These are phyloP conservation scores for Kluyveromyces dobzhanskii DNA, from an alignment of 805 yeast species.

Conservation along the genomic window DNA sequence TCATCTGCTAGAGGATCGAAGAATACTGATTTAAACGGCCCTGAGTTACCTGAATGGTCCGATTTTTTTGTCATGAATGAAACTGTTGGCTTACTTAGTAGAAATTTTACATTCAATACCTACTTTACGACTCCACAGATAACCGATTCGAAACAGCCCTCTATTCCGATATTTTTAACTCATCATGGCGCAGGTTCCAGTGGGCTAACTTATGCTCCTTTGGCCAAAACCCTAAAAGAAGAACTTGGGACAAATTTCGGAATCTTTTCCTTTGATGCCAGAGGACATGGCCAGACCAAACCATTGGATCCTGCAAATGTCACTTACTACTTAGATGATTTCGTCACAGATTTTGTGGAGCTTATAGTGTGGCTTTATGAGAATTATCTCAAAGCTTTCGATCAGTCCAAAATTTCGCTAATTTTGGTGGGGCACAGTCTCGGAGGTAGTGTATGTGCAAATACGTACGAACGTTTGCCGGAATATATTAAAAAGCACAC, in stretches of 20 bases:
- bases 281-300: slow-evolving; percentile 72
- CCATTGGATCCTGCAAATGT: slow-evolving; percentile 17
- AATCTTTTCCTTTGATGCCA: slow-evolving; percentile 61
- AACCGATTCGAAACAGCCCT: slow-evolving; percentile 12
- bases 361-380: slow-evolving; percentile 37
- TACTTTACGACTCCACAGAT: slow-evolving; percentile 48
- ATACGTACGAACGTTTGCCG: slow-evolving; percentile 31
- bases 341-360: slow-evolving; percentile 50
- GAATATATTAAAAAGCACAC: slow-evolving; percentile 24
- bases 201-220: slow-evolving; percentile 62
- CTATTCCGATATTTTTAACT: slow-evolving; percentile 54
- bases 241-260: slow-evolving; percentile 43
- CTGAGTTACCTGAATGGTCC: slow-evolving; percentile 14
- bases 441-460: slow-evolving; percentile 81
- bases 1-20: no score
- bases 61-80: slow-evolving; percentile 18
- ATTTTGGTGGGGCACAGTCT: slow-evolving; percentile 82
- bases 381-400: slow-evolving; percentile 7
- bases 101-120: slow-evolving; percentile 36
- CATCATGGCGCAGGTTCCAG: slow-evolving; percentile 97
- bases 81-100: slow-evolving; percentile 8
- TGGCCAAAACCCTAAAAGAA: slow-evolving; percentile 32
- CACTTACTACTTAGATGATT: slow-evolving; percentile 39
- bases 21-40: background rate
- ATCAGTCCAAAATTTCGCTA: slow-evolving; percentile 25